These are phyloP conservation scores for Leptographium flavum DNA, from an alignment of 2,329 filamentous ascomycete genomes.

Conservation along the genomic window DNA sequence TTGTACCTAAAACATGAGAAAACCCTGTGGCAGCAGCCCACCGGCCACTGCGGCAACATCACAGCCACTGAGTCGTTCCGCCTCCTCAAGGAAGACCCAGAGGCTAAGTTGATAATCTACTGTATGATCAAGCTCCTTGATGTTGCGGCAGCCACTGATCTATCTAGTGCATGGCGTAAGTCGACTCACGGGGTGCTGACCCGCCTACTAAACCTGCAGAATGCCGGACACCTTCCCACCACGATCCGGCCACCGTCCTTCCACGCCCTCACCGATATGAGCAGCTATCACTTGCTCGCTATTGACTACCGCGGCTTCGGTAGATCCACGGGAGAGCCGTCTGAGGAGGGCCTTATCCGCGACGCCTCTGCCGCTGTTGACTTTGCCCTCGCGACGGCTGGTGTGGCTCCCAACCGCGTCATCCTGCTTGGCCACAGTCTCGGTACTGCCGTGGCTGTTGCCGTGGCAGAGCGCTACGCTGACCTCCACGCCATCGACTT, in stretches of 20 bases:
- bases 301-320: constrained; percentile 89
- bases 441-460: constrained; percentile 71
- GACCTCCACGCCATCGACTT: constrained; percentile 45
- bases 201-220: constrained; percentile 32
- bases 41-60: constrained; percentile 38
- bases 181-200: neutral
- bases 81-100: constrained; percentile 47
- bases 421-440: constrained; percentile 77
- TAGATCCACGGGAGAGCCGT: constrained; percentile 62
- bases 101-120: constrained; percentile 48
- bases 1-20: constrained; percentile 61
- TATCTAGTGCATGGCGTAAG: constrained; percentile 50
- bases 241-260: constrained; percentile 63
- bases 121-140: too few relatives aligned
- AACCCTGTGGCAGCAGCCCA: constrained; percentile 36
- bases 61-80: constrained; percentile 42
- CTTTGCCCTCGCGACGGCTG: constrained; percentile 51
- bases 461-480: constrained; percentile 57
- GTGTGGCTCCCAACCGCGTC: constrained; percentile 56
- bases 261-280: constrained; percentile 59
- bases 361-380: constrained; percentile 63
- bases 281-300: constrained; percentile 66
- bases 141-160: too few relatives aligned
- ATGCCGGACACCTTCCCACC: constrained; percentile 76
- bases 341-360: constrained; percentile 65